phyloP scores from a whole-genome alignment of 169 alveolate genomes.

The Eimeria sp. region DNA sequence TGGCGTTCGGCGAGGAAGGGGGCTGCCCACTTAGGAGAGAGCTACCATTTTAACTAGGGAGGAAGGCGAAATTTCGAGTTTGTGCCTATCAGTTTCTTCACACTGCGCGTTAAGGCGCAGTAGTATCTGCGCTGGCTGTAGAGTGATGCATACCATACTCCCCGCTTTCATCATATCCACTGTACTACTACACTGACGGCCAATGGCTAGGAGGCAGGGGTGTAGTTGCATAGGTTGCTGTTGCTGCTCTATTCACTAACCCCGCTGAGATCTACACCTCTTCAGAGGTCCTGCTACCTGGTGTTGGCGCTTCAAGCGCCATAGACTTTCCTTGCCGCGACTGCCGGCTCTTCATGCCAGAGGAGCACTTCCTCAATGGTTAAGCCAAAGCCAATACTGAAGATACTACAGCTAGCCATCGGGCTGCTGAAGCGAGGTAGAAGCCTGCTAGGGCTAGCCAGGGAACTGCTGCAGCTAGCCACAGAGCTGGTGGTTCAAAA shows the following conservation, averaged over 20 bases:
- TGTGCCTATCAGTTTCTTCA: not conserved
- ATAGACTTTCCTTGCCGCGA: not conserved
- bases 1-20: not conserved
- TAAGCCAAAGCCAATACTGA: not conserved
- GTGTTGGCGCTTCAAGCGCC: not conserved
- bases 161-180: not conserved
- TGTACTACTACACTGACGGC: not conserved
- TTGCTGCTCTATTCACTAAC: not conserved
- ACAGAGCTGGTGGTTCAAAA: not conserved
- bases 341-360: not conserved
- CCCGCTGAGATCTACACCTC: not conserved
- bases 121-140: not conserved
- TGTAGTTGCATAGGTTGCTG: not conserved
- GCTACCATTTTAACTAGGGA: not conserved
- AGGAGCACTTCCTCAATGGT: conserved; percentile 19
- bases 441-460: not conserved
- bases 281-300: not conserved
- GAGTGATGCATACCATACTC: not conserved
- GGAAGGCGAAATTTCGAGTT: not conserved
- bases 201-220: not conserved
- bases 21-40: not conserved
- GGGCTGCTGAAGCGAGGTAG: not conserved
- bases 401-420: conserved; percentile 9
- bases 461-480: not conserved
- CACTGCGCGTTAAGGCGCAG: not conserved